Evolutionary conservation across 2,329 filamentous ascomycete species (phyloP), one percentile per base, ranked within the genome.

Genomic region (Fusarium oxysporum): DNA sequence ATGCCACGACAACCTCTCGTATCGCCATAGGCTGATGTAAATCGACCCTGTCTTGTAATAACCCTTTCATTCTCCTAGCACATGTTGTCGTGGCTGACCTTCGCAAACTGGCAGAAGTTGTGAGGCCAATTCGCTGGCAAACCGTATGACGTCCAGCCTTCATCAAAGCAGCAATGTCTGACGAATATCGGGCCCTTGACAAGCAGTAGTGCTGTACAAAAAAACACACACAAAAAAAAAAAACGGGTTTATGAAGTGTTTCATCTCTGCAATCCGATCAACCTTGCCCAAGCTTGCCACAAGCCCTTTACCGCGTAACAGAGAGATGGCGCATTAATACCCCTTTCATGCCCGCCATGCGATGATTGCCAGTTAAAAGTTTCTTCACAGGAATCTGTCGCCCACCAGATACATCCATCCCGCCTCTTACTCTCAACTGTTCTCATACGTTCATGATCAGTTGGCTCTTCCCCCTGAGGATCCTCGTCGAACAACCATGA

Each of bases 21-120:
- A 38, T 40, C 17, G 50, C 33, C 41, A 12, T n/a, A 60, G 21
- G 16, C n/a, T 17, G 23, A 61, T n/a, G 38, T n/a, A 7, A 37
- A 45, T 37, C 30, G 38, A 43, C 30, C 14, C n/a, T 50, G 41
- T 44, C 37, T 56, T 23, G 43, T 51, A 60, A 28, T 53, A 41
- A 54, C 66, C 32, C 32, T 28, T 59, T 17, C 30, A 41, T 43
- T 38, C 38, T 58, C 47, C 35, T 41, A 40, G 54, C n/a, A 51
- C 44, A 50, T 45, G 23, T n/a, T 38, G 19, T 23, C 13, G 33
- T 67, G 54, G 51, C 53, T 53, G 44, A 61, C n/a, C 28, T 53
- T 54, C 25, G n/a, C 54, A 44, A 47, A 45, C 56, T 61, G 54
- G 50, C 69, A 70, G 69, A 50, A 70, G 28, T 43, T 65, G 32